Conservation (phyloP, 2,329 filamentous ascomycete species). For the Penicillium sp. region DNA sequence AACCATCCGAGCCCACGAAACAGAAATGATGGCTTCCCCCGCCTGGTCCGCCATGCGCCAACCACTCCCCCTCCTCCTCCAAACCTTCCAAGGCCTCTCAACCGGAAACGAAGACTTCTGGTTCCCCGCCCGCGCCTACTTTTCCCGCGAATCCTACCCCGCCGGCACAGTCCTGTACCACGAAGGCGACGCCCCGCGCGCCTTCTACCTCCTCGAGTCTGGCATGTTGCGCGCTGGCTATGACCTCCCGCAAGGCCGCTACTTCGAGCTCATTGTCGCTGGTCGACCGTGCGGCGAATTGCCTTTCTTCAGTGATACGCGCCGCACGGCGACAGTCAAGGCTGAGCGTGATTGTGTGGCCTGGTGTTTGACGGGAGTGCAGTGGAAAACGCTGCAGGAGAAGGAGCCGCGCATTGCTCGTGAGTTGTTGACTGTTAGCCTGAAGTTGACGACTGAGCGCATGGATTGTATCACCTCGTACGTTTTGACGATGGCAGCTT, state of each 20-base stretch:
- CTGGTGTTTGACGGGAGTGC: conserved; percentile 73
- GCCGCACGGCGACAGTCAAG: conserved; percentile 79
- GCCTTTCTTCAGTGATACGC: conserved; percentile 91
- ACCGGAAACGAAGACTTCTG: conserved; percentile 91
- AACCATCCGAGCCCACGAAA: conserved; percentile 62
- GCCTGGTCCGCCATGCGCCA: conserved; percentile 87
- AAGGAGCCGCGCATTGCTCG: conserved; percentile 74
- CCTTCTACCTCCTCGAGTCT: conserved; percentile 86
- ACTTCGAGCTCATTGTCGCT: conserved; percentile 88
- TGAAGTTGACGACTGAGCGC: conserved; percentile 92
- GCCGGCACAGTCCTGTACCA: conserved; percentile 74
- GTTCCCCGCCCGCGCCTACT: conserved; percentile 77
- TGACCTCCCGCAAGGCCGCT: conserved; percentile 80
- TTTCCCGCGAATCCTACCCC: conserved; percentile 65
- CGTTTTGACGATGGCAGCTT: conserved; percentile 31
- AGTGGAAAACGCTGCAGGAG: conserved; percentile 71
- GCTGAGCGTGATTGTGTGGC: conserved; percentile 79
- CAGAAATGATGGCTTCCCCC: conserved; percentile 52
- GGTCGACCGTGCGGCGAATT: conserved; percentile 95
- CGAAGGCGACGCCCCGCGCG: conserved; percentile 72
- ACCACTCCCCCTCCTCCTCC: conserved; percentile 84
- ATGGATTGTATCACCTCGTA: conserved; percentile 71
- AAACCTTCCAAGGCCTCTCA: conserved; percentile 90
- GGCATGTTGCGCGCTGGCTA: conserved; percentile 91
- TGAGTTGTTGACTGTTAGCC: conserved; percentile 80